Percentiles rank a stretch among this genome's conserved stretches.
phyloP scores from a whole-genome alignment of 345 rosid genomes.

The Gossypium arboreum region DNA sequence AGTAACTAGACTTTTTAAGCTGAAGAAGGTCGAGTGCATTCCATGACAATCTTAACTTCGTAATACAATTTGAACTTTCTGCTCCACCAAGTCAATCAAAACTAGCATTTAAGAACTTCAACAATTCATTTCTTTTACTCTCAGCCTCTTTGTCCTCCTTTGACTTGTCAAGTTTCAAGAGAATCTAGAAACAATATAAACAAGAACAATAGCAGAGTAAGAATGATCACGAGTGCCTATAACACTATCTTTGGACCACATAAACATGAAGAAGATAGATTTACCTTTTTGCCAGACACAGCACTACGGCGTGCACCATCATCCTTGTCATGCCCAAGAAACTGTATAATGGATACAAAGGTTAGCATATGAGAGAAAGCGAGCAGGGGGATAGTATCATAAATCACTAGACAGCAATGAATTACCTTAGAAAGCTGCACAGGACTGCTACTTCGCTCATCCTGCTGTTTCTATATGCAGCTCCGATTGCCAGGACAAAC shows the following conservation, averaged over 20 bases:
- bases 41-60: background rate
- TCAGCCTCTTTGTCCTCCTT: conserved; percentile 96
- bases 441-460: conserved; percentile 70
- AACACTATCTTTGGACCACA: background rate
- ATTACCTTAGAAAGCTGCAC: conserved; percentile 91
- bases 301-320: conserved; percentile 89
- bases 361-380: conserved; percentile 1
- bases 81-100: conserved; percentile 55
- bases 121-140: conserved; percentile 78
- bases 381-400: background rate
- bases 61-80: background rate
- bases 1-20: background rate
- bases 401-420: conserved; percentile 10
- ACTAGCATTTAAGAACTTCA: conserved; percentile 94
- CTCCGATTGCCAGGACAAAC: conserved; percentile 76
- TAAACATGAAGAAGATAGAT: conserved; percentile 7
- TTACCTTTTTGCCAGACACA: conserved; percentile 93
- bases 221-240: background rate
- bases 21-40: background rate
- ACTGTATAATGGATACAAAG: conserved; percentile 36
- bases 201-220: background rate
- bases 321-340: conserved; percentile 69
- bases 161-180: conserved; percentile 83
- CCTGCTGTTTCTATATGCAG: conserved; percentile 67
- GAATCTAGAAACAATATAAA: conserved; percentile 46